Evolutionary conservation across 2,329 filamentous ascomycete species (phyloP).

Genomic region (Diaporthe batatas): DNA sequence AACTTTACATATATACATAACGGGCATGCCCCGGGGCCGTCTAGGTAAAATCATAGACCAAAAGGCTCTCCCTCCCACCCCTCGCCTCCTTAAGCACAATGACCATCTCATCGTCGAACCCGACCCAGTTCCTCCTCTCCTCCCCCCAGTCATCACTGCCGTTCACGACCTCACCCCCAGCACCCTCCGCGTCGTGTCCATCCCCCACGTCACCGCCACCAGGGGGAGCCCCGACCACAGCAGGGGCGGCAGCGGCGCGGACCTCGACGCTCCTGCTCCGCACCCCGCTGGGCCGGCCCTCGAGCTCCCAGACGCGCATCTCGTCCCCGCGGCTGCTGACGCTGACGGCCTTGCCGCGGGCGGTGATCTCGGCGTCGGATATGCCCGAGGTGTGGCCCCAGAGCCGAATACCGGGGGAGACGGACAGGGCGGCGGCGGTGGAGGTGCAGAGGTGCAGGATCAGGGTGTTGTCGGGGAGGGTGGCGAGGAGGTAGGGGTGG

Average conservation of each 20-base stretch:
- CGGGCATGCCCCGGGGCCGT: no score
- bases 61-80: constrained; percentile 77
- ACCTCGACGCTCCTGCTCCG: constrained; percentile 64
- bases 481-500: constrained; percentile 88
- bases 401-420: constrained; percentile 80
- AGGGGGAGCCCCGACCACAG: background rate
- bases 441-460: constrained; percentile 86
- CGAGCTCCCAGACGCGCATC: constrained; percentile 89
- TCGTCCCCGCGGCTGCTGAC: constrained; percentile 84
- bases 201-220: background rate
- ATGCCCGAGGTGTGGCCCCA: constrained; percentile 96
- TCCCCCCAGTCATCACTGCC: constrained; percentile 55
- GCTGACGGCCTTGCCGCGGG: constrained; percentile 89
- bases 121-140: constrained; percentile 75
- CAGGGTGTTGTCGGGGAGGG: constrained; percentile 88
- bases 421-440: constrained; percentile 72
- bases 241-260: constrained; percentile 44
- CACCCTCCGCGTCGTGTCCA: constrained; percentile 3
- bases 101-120: constrained; percentile 94
- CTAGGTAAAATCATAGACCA: constrained; percentile 89
- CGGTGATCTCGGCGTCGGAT: constrained; percentile 85
- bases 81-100: constrained; percentile 81
- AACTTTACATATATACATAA: no score
- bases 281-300: constrained; percentile 68
- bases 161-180: constrained; percentile 40